These are phyloP conservation scores for Cladorrhinum sp. DNA, from an alignment of 2,329 filamentous ascomycete genomes.

Conservation along the genomic window DNA sequence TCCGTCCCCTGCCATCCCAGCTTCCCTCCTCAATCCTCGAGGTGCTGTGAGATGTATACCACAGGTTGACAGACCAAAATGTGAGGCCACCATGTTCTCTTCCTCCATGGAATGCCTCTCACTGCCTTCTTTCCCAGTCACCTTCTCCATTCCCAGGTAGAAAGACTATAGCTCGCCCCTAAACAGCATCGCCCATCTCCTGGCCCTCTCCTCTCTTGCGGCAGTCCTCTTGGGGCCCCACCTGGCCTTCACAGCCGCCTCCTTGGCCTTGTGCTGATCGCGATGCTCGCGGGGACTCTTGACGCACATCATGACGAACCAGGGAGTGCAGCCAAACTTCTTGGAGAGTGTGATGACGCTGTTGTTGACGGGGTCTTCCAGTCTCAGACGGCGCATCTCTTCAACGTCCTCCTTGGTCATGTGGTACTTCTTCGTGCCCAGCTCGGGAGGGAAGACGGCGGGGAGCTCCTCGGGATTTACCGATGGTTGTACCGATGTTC, in stretches of 20 bases:
- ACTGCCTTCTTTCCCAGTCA: neutral
- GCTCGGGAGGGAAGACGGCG: slow-evolving; percentile 16
- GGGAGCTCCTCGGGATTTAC: slow-evolving; percentile 18
- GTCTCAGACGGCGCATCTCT: slow-evolving; percentile 57
- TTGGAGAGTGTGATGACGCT: slow-evolving; percentile 50
- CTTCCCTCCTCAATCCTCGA: neutral
- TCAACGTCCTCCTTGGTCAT: slow-evolving; percentile 53
- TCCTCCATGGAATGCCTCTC: neutral
- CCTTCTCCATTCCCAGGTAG: neutral
- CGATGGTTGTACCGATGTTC: slow-evolving; percentile 7
- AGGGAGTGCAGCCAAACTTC: slow-evolving; percentile 53
- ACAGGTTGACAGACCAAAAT: neutral
- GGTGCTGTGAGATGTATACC: neutral
- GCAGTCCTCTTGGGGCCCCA: slow-evolving; percentile 56
- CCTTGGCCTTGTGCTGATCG: slow-evolving; percentile 42
- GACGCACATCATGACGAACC: slow-evolving; percentile 59
- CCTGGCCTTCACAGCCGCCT: slow-evolving; percentile 48
- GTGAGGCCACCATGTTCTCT: neutral
- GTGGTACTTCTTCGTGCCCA: slow-evolving; percentile 41
- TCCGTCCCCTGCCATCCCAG: neutral
- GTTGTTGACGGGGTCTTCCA: slow-evolving; percentile 53
- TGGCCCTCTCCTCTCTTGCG: slow-evolving; percentile 54
- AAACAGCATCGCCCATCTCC: slow-evolving; percentile 52
- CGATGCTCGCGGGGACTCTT: slow-evolving; percentile 48
- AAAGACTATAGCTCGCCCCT: slow-evolving; percentile 46